Base-by-base conservation (phyloP, 306 rosid species). In the Albizia julibrissin region DNA sequence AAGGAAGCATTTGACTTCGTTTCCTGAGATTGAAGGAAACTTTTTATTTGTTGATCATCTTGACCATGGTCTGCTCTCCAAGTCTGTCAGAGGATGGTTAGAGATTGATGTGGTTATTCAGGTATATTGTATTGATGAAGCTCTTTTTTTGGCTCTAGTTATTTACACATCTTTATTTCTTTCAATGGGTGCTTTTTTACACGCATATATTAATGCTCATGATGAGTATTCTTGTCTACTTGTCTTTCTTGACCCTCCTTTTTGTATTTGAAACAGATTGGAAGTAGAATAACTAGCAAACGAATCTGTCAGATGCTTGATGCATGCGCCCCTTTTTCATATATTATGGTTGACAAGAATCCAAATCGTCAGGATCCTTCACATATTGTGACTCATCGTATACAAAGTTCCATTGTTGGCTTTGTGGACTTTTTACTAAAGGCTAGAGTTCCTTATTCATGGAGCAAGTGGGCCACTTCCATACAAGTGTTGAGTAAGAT, bases 251-350 rank as follows among this genome's bases (percentile, higher is more conserved):
- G 37, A 40, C 67, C 69, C 72, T 77, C 14, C 21, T 61, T 74
- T 76, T 56, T 84, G 34, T 75, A 69, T 86, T 52, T 40, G 77
- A 85, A 72, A 73, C 92, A 95, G 99, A 87, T 95, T 27, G 99
- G 99, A 89, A 93, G 95, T 86, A 91, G 92, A 88, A 82, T 93
- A 87, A 95, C 97, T 75, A 95, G 99, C 91, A 93, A 95, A 83
- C 88, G 99, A 26, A 83, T 95, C 67, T 84, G 90, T 67, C 90
- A 92, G 84, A 74, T 95, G 95, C 86, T 95, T 52, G 95, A 93
- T 88, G 88, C 87, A 52, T 89, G 90, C 88, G 87, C 72, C 80
- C 94, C 98, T 26, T 89, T 88, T 87, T 82, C 97, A 31, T 95
- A 91, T 86, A 82, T 95, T 77, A 79, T 95, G 97, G 94, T 93